Base-by-base conservation (phyloP, 805 yeast species). In the Zygoascus bituminiphila region DNA sequence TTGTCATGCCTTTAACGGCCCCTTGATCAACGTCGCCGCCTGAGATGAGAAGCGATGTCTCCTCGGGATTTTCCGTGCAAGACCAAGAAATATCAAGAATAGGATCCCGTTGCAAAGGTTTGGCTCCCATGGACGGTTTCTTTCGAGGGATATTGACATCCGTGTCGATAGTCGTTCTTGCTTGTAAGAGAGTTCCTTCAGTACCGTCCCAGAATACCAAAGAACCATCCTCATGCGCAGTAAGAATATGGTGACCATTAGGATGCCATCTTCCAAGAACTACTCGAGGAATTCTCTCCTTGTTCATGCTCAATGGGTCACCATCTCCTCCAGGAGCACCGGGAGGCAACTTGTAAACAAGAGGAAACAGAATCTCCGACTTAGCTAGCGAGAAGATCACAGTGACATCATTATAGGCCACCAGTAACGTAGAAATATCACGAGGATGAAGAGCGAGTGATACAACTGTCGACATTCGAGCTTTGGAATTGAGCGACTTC, bases 181-280 rank as follows among this genome's bases (percentile, higher is more conserved):
- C 93, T 47, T 81, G 81, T 12, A 93, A 69, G 40, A 79, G 66
- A 14, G 78, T 77, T 0, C 94, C 96, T 33, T 81, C 81, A 26
- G 79, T 74, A 1, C 87, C 84, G 64, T 93, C 98, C 97, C 98
- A 93, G 60, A 93, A 93, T 1, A 79, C 95, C 33, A 93, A 59
- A 0, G 94, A 77, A 47, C 91, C 91, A 59, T 89, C 96, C 20
- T 71, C 80, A 63, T 91, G 94, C 2, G 79, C 75, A 0, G 96
- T 82, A 19, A 85, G 74, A 2, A 87, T 67, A 61, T 89, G 95
- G 41, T 88, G 74, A 0, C 98, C 96, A 60, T 88, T 88, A 2
- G 99, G 98, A 64, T 91, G 97, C 78, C 86, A 93, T 29, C 78
- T 70, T 0, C 95, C 81, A 44, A 80, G 67, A 1, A 67, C 50